Percentiles rank a stretch among this genome's conserved stretches.
phyloP scores from a whole-genome alignment of 176 grass and related monocot species.

The Triticum monococcum region DNA sequence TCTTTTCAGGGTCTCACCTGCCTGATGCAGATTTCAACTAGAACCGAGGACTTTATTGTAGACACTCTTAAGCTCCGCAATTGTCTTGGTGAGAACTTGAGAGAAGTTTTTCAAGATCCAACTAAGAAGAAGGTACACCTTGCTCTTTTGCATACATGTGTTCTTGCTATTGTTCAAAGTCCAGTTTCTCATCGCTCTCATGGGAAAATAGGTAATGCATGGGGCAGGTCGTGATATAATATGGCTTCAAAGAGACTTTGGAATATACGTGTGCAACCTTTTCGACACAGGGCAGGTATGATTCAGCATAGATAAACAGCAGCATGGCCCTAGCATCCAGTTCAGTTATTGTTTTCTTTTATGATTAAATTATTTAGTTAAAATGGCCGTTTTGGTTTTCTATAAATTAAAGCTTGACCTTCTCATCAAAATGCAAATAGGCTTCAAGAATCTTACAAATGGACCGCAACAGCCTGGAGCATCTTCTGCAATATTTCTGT shows the following conservation, averaged over 20 bases:
- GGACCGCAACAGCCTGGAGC: slow-evolving; percentile 87
- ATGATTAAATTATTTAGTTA: slow-evolving; percentile 12
- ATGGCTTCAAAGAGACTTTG: slow-evolving; percentile 94
- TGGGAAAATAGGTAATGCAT: slow-evolving; percentile 77
- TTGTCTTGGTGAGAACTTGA: slow-evolving; percentile 69
- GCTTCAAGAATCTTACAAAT: slow-evolving; percentile 84
- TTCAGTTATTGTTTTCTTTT: slow-evolving; percentile 6
- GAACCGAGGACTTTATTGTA: slow-evolving; percentile 88
- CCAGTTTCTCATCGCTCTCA: slow-evolving; percentile 29
- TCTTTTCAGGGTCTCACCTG: slow-evolving; percentile 94
- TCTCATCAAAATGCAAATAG: slow-evolving; percentile 44
- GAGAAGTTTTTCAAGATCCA: slow-evolving; percentile 79
- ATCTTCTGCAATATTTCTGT: slow-evolving; percentile 92
- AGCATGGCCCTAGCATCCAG: background rate
- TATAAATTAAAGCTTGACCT: slow-evolving; percentile 26
- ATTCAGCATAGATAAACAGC: slow-evolving; percentile 1
- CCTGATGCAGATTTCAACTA: slow-evolving; percentile 98
- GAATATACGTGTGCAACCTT: slow-evolving; percentile 92
- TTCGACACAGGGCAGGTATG: slow-evolving; percentile 96
- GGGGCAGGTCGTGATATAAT: slow-evolving; percentile 91
- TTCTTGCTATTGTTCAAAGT: slow-evolving; percentile 12
- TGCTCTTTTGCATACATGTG: slow-evolving; percentile 22
- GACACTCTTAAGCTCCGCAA: slow-evolving; percentile 91
- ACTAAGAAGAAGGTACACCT: slow-evolving; percentile 72
- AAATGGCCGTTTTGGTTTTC: slow-evolving; percentile 20